Conservation (phyloP, 202 grass and related monocot genomes). For the Schoenoplectus triqueter region DNA sequence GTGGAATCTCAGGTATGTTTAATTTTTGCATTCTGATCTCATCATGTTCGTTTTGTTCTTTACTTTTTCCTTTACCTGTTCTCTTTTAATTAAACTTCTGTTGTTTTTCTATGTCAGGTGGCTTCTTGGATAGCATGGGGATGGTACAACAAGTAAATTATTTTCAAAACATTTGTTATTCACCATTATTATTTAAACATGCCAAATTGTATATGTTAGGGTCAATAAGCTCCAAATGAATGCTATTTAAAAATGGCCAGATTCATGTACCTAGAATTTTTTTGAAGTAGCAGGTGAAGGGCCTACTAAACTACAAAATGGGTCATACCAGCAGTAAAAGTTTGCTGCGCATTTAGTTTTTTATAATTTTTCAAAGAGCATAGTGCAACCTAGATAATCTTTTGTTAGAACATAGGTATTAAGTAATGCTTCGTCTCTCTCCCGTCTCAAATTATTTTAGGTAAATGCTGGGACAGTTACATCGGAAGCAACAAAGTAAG, state of each 20-base stretch:
- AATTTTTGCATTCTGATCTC: slow-evolving; percentile 34
- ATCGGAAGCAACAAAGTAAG: slow-evolving; percentile 89
- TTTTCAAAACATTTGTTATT: slow-evolving; percentile 8
- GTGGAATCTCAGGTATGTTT: slow-evolving; percentile 62
- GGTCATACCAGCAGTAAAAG: not conserved
- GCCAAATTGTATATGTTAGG: not conserved
- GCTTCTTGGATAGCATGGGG: slow-evolving; percentile 50
- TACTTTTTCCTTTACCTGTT: slow-evolving; percentile 28
- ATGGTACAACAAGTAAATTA: slow-evolving; percentile 64
- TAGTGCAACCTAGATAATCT: not conserved
- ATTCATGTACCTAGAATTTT: not conserved
- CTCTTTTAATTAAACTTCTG: slow-evolving; percentile 31
- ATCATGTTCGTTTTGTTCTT: slow-evolving; percentile 32
- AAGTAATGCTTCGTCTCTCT: not conserved
- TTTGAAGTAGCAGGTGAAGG: too few species aligned
- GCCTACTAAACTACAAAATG: not conserved
- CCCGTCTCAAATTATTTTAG: slow-evolving; percentile 40
- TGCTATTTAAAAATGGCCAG: not conserved
- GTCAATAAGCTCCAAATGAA: slow-evolving; percentile 2
- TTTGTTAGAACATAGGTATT: not conserved
- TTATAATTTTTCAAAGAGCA: not conserved
- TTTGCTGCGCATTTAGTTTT: slow-evolving; percentile 8
- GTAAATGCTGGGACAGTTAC: slow-evolving; percentile 64
- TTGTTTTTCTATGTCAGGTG: slow-evolving; percentile 54
- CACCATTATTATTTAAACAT: not conserved